Conservation (phyloP, 768 basidiomycete genomes). For the Galerina sulciceps region DNA sequence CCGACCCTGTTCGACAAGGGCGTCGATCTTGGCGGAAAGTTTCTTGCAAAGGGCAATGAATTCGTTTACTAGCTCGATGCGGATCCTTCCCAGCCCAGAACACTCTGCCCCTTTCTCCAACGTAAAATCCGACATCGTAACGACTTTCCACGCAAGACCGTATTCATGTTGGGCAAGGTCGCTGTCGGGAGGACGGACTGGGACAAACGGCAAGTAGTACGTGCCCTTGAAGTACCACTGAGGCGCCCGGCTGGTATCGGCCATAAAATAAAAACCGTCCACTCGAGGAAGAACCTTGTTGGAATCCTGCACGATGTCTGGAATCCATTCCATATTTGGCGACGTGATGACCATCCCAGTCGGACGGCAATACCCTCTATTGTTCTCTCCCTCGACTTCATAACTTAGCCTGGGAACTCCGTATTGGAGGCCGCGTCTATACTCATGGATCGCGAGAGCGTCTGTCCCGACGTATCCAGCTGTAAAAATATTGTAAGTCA, state of each 20-base stretch:
- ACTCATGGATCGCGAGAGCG: too few species aligned
- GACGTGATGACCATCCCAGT: conserved; percentile 1
- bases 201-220: conserved; percentile 7
- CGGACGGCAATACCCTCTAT: neutral
- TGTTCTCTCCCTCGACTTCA: neutral
- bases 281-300: neutral
- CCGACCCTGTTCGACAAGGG: too few species aligned
- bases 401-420: neutral
- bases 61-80: too few species aligned
- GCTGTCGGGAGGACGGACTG: neutral
- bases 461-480: too few species aligned
- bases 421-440: neutral
- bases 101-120: too few species aligned
- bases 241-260: conserved; percentile 4
- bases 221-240: conserved; percentile 8
- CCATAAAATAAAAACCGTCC: neutral
- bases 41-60: too few species aligned
- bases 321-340: conserved; percentile 8
- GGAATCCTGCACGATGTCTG: neutral
- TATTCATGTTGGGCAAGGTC: neutral
- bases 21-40: too few species aligned
- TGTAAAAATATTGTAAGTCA: too few species aligned
- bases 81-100: too few species aligned
- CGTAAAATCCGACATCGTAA: too few species aligned
- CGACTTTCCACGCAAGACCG: neutral